Evolutionary conservation across 192 early-diverging fungal species (phyloP).

Genomic region (Cetraspora pellucida): DNA sequence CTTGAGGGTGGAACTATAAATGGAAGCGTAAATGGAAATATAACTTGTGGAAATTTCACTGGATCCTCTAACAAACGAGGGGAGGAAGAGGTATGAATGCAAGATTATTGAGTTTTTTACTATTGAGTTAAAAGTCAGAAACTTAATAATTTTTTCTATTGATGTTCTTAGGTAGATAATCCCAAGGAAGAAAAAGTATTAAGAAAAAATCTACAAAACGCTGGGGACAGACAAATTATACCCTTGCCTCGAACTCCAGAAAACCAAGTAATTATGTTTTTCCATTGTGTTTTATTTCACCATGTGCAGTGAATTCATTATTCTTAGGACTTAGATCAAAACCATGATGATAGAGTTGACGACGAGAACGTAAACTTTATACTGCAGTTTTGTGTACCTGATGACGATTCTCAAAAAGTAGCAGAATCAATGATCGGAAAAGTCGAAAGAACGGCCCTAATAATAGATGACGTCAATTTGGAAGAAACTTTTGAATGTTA

Average conservation of each 20-base stretch:
- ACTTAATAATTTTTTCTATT: no score
- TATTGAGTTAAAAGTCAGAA: not conserved
- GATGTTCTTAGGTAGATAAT: no score
- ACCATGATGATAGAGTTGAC: no score
- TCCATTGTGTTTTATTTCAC: no score
- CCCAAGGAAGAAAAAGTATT: no score
- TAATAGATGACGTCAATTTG: conserved; percentile 20
- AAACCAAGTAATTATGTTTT: no score
- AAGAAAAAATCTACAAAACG: no score
- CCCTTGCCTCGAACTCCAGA: no score
- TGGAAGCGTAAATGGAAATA: not conserved
- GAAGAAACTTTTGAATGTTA: conserved; percentile 20
- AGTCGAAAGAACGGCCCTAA: conserved; percentile 26
- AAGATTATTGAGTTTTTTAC: not conserved
- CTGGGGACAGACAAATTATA: no score
- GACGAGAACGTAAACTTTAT: no score
- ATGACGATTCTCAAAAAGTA: not conserved
- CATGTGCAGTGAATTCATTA: no score
- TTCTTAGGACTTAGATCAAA: no score
- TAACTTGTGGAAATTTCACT: not conserved
- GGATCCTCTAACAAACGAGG: not conserved
- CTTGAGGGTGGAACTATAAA: not conserved
- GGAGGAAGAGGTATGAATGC: not conserved
- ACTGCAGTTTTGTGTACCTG: not conserved
- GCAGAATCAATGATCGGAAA: conserved; percentile 30